Percentiles rank a stretch among this genome's conserved stretches.
These are phyloP conservation scores for Macrophomina pseudophaseolina DNA, from an alignment of 2,329 filamentous ascomycete species.

Conservation along the genomic window DNA sequence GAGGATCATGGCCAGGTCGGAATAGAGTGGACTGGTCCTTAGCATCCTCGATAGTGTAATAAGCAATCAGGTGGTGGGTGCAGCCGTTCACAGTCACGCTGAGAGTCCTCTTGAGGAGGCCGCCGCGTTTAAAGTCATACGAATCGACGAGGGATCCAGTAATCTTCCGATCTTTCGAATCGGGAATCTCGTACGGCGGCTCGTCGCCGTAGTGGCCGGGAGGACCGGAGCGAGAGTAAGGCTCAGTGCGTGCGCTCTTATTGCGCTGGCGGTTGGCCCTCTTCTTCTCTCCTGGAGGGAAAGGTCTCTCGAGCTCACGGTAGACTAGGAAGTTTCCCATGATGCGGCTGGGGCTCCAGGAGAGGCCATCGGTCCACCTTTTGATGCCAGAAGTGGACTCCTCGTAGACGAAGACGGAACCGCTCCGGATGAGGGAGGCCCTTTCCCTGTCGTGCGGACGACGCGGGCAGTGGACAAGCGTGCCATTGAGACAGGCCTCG, in stretches of 20 bases:
- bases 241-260: slow-evolving; percentile 54
- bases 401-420: slow-evolving; percentile 86
- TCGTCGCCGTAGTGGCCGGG: slow-evolving; percentile 11
- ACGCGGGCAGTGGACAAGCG: slow-evolving; percentile 76
- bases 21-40: slow-evolving; percentile 31
- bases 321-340: slow-evolving; percentile 86
- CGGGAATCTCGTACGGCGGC: slow-evolving; percentile 39
- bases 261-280: slow-evolving; percentile 64
- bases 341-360: slow-evolving; percentile 89
- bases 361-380: slow-evolving; percentile 89
- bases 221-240: slow-evolving; percentile 53
- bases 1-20: slow-evolving; percentile 17
- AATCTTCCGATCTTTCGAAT: slow-evolving; percentile 60
- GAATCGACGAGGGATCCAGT: slow-evolving; percentile 88
- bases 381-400: slow-evolving; percentile 91
- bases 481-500: slow-evolving; percentile 75
- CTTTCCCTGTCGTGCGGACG: slow-evolving; percentile 87
- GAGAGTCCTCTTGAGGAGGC: slow-evolving; percentile 91
- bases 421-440: slow-evolving; percentile 76
- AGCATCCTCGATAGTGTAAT: slow-evolving; percentile 85
- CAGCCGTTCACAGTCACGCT: slow-evolving; percentile 76
- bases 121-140: slow-evolving; percentile 82
- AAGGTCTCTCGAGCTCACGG: slow-evolving; percentile 77
- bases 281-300: slow-evolving; percentile 84
- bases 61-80: slow-evolving; percentile 85